phyloP scores from a whole-genome alignment of 2,329 filamentous ascomycete species.

The Ascochyta koolunga region DNA sequence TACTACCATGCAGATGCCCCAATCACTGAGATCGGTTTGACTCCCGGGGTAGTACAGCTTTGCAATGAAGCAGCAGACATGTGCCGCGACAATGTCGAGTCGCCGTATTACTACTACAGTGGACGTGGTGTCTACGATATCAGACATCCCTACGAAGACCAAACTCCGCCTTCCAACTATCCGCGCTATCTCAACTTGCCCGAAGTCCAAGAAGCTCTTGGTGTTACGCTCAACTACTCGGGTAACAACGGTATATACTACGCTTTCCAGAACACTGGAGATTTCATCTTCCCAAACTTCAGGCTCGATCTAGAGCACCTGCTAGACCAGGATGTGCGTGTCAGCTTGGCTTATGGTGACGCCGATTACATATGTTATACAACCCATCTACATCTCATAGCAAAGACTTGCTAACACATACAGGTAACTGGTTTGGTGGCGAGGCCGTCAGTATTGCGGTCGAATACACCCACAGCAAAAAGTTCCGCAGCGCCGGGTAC shows the following conservation, averaged over 20 bases:
- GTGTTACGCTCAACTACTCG: slow-evolving; percentile 67
- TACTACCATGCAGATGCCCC: slow-evolving; percentile 26
- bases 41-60: slow-evolving; percentile 38
- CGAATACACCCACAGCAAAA: slow-evolving; percentile 54
- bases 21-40: slow-evolving; percentile 35
- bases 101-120: slow-evolving; percentile 61
- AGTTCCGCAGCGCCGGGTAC: slow-evolving; percentile 72
- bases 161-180: slow-evolving; percentile 58
- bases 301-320: slow-evolving; percentile 50
- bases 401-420: slow-evolving; percentile 7
- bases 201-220: slow-evolving; percentile 63
- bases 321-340: slow-evolving; percentile 49
- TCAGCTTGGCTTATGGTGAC: slow-evolving; percentile 45
- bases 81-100: slow-evolving; percentile 64
- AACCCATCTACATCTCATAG: slow-evolving; percentile 10
- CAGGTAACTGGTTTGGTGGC: slow-evolving; percentile 63
- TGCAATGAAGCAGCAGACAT: slow-evolving; percentile 63
- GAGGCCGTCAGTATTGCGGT: slow-evolving; percentile 70
- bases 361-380: slow-evolving; percentile 48
- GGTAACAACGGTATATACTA: slow-evolving; percentile 57
- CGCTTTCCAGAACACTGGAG: slow-evolving; percentile 58
- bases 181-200: slow-evolving; percentile 66
- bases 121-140: slow-evolving; percentile 61
- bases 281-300: slow-evolving; percentile 66
- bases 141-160: slow-evolving; percentile 59